These are phyloP conservation scores for Dalechampia spathulata DNA, from an alignment of 441 rosid species.

Conservation along the genomic window DNA sequence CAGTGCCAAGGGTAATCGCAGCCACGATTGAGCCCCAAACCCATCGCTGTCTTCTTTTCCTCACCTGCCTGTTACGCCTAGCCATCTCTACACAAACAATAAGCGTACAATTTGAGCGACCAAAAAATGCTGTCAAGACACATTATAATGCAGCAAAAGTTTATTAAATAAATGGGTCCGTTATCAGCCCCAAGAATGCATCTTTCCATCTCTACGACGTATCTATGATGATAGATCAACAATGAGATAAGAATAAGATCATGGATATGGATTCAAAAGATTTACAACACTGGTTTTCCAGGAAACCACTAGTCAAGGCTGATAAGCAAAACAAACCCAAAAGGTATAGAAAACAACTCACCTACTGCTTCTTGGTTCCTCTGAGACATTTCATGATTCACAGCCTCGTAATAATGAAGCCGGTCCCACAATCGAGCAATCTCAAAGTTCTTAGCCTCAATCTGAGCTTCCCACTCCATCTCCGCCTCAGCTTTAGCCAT, in stretches of 20 bases:
- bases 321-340: neutral
- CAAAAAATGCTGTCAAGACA: neutral
- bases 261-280: no score
- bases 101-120: neutral
- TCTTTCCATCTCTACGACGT: neutral
- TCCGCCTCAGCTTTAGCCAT: constrained; percentile 65
- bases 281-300: neutral
- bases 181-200: neutral
- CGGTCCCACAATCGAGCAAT: constrained; percentile 70
- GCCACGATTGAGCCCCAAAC: constrained; percentile 71
- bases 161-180: neutral
- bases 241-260: neutral
- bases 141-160: no score
- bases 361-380: constrained; percentile 85
- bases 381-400: constrained; percentile 78
- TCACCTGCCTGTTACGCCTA: constrained; percentile 42
- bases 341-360: constrained; percentile 25
- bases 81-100: constrained; percentile 39
- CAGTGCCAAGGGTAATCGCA: constrained; percentile 51
- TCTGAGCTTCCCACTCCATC: constrained; percentile 58
- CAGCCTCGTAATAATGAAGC: constrained; percentile 68
- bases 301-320: neutral
- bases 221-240: neutral
- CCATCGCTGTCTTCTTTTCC: constrained; percentile 64
- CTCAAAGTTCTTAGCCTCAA: constrained; percentile 73